A percentile compares a stretch with the other conserved stretches of the same genome.
phyloP scores from a whole-genome alignment of 1,284 basidiomycete species.

The Boletus sp. region DNA sequence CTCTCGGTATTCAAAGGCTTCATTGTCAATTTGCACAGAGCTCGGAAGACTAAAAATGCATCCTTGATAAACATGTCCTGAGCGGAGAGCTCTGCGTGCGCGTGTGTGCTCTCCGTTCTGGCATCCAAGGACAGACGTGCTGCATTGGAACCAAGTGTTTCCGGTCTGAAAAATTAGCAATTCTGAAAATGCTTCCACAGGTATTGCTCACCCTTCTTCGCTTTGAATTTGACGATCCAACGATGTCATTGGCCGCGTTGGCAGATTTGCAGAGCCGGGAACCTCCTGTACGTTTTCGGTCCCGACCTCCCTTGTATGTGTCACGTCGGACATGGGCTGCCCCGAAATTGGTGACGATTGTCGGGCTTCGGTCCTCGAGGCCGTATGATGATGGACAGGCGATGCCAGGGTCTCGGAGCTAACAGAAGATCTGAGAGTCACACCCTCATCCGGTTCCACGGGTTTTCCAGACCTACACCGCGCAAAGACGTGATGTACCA shows the following conservation, averaged over 20 bases:
- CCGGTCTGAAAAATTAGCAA: conserved; percentile 11
- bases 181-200: background rate
- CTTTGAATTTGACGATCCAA: conserved; percentile 6
- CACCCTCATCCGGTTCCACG: conserved; percentile 26
- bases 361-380: conserved; percentile 11
- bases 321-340: conserved; percentile 3
- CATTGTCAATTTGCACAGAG: conserved; percentile 97
- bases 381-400: conserved; percentile 5
- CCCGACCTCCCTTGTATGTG: conserved; percentile 1
- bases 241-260: background rate
- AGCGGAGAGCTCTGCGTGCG: conserved; percentile 41
- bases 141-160: conserved; percentile 8
- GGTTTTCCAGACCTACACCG: conserved; percentile 53
- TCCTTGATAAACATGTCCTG: conserved; percentile 92
- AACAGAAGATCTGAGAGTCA: conserved; percentile 19
- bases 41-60: conserved; percentile 93
- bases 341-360: conserved; percentile 11
- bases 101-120: conserved; percentile 16
- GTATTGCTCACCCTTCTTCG: conserved; percentile 26
- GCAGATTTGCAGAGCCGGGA: background rate
- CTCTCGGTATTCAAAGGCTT: conserved; percentile 91
- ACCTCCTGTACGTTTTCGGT: conserved; percentile 2
- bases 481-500: conserved; percentile 93
- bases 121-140: conserved; percentile 10
- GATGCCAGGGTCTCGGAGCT: conserved; percentile 25